Base-by-base conservation (phyloP, 805 yeast genomes). In the Candida rishiriensis region DNA sequence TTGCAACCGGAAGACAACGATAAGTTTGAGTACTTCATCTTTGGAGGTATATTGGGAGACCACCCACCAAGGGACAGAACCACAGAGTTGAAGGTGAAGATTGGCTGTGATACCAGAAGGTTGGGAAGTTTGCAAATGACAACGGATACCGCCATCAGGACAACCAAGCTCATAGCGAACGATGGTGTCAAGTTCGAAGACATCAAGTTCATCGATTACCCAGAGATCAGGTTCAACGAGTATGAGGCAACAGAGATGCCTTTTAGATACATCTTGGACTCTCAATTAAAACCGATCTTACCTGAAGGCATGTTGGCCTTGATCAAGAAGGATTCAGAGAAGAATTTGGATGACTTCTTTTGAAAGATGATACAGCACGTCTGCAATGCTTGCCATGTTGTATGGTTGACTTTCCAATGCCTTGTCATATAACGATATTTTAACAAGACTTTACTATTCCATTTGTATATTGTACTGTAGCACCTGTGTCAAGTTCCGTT, bases 181-280 rank as follows among this genome's bases (percentile, higher is more conserved):
- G 26, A 21, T 21, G 75, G 76, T 36, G 69, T 55, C 1, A 60
- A 64, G 18, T 85, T 91, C 55, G 86, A 85, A 50, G 77, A 85
- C 41, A 88, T 93, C 49, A 76, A 78, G 44, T 91, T 88, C 61
- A 79, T 91, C 41, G 98, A 93, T 63, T 89, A 87, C 61, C 99
- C 99, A 3, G 98, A 91, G 65, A 84, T 91, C 54, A 79, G 88
- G 60, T 91, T 86, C 69, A 83, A 73, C 65, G 84, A 83, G 61
- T 79, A 86, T 58, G 99, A 93, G 65, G 86, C 95, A 3, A 89
- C 97, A 0, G 97, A 91, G 61, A 91, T 91, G 99, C 99, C 99
- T 3, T 91, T 91, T 69, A 75, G 99, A 60, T 91, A 91, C 57
- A 84, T 91, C 14, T 66, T 82, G 46, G 86, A 85, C 54, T 62